phyloP scores from a whole-genome alignment of 768 basidiomycete genomes.

The Tubosaeta brunneosetosa region DNA sequence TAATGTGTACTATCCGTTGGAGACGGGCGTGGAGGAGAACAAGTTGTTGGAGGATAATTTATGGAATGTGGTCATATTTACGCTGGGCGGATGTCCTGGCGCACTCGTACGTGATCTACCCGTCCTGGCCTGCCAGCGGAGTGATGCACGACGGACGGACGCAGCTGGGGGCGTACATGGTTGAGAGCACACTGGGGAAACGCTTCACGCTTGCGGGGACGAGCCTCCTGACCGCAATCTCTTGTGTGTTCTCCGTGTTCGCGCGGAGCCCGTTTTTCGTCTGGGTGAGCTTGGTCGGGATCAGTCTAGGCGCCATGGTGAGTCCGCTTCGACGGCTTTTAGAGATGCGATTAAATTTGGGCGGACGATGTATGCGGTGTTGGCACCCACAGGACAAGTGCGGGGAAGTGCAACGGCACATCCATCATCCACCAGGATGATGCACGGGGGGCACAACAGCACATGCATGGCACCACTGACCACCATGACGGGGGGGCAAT shows the following conservation, averaged over 20 bases:
- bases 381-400: too few relatives aligned
- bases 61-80: constrained; percentile 83
- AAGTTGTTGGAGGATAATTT: constrained; percentile 60
- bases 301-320: constrained; percentile 67
- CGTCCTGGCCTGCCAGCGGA: neutral
- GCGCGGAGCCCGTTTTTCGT: constrained; percentile 56
- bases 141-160: too few relatives aligned
- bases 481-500: too few relatives aligned
- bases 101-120: constrained; percentile 48
- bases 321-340: constrained; percentile 1
- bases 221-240: constrained; percentile 73
- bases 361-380: too few relatives aligned
- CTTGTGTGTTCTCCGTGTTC: constrained; percentile 64
- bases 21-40: constrained; percentile 37
- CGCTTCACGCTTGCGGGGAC: constrained; percentile 68
- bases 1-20: too few relatives aligned
- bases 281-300: constrained; percentile 63
- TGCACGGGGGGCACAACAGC: too few relatives aligned
- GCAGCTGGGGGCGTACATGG: constrained; percentile 81
- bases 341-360: too few relatives aligned
- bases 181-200: constrained; percentile 66
- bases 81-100: constrained; percentile 79
- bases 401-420: too few relatives aligned
- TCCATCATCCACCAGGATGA: too few relatives aligned
- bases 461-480: too few relatives aligned